A percentile compares a stretch with the other conserved stretches of the same genome.
Conservation (phyloP, 805 yeast genomes). For the Saturnispora diversa region DNA sequence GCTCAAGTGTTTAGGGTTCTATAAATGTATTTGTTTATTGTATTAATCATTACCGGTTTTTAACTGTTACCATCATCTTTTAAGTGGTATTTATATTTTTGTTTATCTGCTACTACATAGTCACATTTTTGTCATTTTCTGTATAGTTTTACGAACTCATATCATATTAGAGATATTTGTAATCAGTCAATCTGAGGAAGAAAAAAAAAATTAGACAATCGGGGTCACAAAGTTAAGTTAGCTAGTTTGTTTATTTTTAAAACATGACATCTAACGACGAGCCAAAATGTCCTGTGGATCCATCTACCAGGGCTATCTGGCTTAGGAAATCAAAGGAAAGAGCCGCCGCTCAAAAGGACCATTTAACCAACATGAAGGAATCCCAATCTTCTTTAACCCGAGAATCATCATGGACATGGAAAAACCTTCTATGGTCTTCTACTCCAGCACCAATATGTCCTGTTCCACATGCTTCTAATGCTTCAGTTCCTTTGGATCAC, state of each 20-base stretch:
- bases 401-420: conserved; percentile 14
- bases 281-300: conserved; percentile 62
- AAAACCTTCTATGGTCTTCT: conserved; percentile 20
- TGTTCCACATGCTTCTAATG: conserved; percentile 12
- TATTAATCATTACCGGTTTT: neutral
- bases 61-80: neutral
- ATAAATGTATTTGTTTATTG: neutral
- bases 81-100: neutral
- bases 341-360: conserved; percentile 13
- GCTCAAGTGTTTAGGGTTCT: neutral
- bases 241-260: neutral
- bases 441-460: conserved; percentile 4
- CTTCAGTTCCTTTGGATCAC: conserved; percentile 19
- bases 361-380: neutral
- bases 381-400: neutral
- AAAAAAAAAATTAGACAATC: neutral
- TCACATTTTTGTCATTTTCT: neutral
- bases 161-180: neutral
- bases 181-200: neutral
- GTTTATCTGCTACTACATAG: neutral
- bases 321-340: conserved; percentile 29
- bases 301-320: conserved; percentile 53
- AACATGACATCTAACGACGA: conserved; percentile 15
- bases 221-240: too few relatives aligned
- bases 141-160: neutral